A percentile compares a stretch with the other conserved stretches of the same genome.
phyloP scores from a whole-genome alignment of 768 basidiomycete species.

The Lepiota subincarnata region DNA sequence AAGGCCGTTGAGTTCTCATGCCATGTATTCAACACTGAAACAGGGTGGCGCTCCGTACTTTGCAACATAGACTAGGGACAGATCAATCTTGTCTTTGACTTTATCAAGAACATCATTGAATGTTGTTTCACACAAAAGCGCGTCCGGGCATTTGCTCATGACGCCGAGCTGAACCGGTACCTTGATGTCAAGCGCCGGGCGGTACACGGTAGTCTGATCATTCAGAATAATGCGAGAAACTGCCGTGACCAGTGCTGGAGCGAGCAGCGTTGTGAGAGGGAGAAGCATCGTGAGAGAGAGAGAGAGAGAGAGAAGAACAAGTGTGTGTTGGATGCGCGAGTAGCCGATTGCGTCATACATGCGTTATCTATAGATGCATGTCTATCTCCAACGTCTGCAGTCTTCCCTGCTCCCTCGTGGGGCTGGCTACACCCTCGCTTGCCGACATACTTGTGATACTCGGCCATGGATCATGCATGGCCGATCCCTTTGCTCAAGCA shows the following conservation, averaged over 20 bases:
- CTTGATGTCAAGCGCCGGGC: constrained; percentile 24
- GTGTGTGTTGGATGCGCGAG: neutral
- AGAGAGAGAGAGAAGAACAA: neutral
- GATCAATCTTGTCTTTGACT: constrained; percentile 59
- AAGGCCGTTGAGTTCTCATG: neutral
- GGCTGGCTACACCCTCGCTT: no score
- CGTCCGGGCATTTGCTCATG: constrained; percentile 72
- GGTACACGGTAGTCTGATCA: constrained; percentile 10
- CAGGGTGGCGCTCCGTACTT: constrained; percentile 42
- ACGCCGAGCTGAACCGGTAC: constrained; percentile 49
- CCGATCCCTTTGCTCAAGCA: neutral
- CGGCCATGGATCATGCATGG: no score
- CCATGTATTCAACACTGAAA: neutral
- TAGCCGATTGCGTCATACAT: constrained; percentile 24
- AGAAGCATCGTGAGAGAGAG: constrained; percentile 5
- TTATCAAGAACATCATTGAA: constrained; percentile 68
- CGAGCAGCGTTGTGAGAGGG: constrained; percentile 1
- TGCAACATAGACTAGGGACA: constrained; percentile 72
- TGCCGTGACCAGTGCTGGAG: constrained; percentile 9
- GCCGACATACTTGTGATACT: no score
- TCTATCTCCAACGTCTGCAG: no score
- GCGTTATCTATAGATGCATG: neutral
- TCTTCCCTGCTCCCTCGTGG: no score
- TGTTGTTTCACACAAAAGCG: constrained; percentile 71
- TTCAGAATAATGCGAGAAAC: constrained; percentile 6